Percentiles rank a stretch among this genome's conserved stretches.
phyloP scores from a whole-genome alignment of 345 rosid species.

The Aquilaria malaccensis region DNA sequence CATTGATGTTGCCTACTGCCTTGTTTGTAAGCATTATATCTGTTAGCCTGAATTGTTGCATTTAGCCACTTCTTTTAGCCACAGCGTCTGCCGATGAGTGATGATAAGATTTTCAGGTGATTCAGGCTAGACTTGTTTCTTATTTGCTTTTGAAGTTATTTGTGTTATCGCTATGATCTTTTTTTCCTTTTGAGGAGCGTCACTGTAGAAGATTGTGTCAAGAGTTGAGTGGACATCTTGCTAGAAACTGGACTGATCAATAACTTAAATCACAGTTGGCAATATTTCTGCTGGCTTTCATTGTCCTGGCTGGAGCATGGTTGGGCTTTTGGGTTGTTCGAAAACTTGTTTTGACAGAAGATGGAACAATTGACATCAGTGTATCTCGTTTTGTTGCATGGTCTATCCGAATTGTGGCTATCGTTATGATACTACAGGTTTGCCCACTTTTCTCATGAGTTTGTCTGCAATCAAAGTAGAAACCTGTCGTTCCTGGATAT shows the following conservation, averaged over 20 bases:
- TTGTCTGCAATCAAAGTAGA: background rate
- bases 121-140: no score
- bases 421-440: constrained; percentile 79
- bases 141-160: no score
- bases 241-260: constrained; percentile 5
- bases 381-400: constrained; percentile 75
- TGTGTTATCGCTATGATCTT: no score
- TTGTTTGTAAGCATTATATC: no score
- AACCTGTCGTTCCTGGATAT: background rate
- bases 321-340: constrained; percentile 92
- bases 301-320: constrained; percentile 85
- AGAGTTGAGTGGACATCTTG: background rate
- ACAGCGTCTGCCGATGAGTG: no score
- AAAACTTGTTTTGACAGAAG: constrained; percentile 74
- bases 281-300: constrained; percentile 59
- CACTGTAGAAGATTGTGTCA: no score
- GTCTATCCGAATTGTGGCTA: constrained; percentile 66
- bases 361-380: constrained; percentile 71
- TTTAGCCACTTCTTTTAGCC: no score
- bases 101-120: no score
- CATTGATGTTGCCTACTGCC: no score
- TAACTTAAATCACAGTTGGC: constrained; percentile 46
- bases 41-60: no score
- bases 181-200: no score
- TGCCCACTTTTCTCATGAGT: constrained; percentile 3